Base-by-base conservation (phyloP, 345 rosid species). In the Pistacia atlantica region DNA sequence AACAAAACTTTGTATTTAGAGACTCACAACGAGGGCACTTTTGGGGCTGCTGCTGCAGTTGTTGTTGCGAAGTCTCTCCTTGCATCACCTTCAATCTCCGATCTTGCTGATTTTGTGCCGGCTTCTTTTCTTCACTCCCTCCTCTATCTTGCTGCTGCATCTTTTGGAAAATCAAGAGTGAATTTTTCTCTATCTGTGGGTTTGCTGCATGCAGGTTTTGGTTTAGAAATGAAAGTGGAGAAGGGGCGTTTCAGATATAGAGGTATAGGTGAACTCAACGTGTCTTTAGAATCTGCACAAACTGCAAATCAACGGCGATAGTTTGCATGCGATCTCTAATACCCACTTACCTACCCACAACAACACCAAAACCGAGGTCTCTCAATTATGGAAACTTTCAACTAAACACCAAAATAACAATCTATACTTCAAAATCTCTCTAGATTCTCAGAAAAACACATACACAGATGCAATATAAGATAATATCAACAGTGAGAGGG, bases 11-110 rank as follows among this genome's bases (percentile, higher is more conserved):
- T 22, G 95, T 89, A 75, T 90, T 85, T 22, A 81, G 16, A 5
- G 95, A 90, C 16, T 90, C 90, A 16, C 95, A 90, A 2, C 95
- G 87, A 35, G 95, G 95, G 35, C 95, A 90, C 71, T 81, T 87
- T 63, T 84, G 85, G 1, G 85, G 86, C 49, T 54, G 85, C 16
- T 56, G 89, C 13, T 67, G 80, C 7, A 65, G 80, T 11, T 55
- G 83, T 10, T 62, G 79, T 5, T n/a, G 70, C 9, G 75, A 73
- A 62, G 72, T 65, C 13, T 73, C 83, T 20, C 67, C 82, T 51
- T 65, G 71, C 58, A 67, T 65, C 69, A 77, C 25, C 67, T 80
- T 78, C 81, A 82, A 28, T 55, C 84, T 83, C 75, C 81, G 84
- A 62, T 82, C 83, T 73, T 71, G 79, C 28, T 71, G 77, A 56